Base-by-base conservation (phyloP, 1,284 basidiomycete genomes). In the Puccinia triticina region DNA sequence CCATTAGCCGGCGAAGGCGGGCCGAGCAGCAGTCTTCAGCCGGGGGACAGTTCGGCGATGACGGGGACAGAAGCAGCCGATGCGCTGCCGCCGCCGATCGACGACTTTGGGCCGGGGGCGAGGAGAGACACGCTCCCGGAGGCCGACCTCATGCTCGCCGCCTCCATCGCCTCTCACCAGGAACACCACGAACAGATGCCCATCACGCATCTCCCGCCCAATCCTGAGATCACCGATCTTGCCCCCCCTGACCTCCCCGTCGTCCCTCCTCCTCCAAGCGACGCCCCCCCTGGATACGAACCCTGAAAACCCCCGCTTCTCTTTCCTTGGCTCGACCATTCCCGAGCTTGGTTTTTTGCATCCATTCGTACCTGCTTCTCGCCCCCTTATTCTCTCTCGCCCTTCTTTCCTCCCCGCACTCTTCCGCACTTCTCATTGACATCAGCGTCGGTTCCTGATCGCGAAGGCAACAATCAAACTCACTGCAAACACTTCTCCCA, bases 41-140 rank as follows among this genome's bases (percentile, higher is more conserved):
- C 64, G 29, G 18, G 34, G 7, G 29, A 57, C 26, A 10, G 32
- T 57, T 37, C 14, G 43, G 7, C 1, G 23, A 43, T 1, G 46
- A 50, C 23, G 1, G 18, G 43, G 11, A 14, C 69, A 12, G n/a
- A 40, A 4, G 64, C 1, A 1, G 64, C 3, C 37, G 61, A 37
- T 11, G 3, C 32, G 18, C 46, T 34, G 4, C 32, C 46, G 21
- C 37, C 40, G 43, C 5, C 57, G 61, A 46, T 48, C 34, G 46
- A 53, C n/a, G 59, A 18, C 16, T 46, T 40, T 34, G 18, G 64
- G 8, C 32, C 43, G 12, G 26, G 14, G 7, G 32, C 43, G 2
- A 40, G 77, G 10, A 43, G 77, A 23, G 48, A 69, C 23, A 78
- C 77, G 3, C 48, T 78, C 16, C 77, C 77, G 14, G 61, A 66